Conservation (phyloP, 148 eudicot species). For the Rhododendron williamsianum region DNA sequence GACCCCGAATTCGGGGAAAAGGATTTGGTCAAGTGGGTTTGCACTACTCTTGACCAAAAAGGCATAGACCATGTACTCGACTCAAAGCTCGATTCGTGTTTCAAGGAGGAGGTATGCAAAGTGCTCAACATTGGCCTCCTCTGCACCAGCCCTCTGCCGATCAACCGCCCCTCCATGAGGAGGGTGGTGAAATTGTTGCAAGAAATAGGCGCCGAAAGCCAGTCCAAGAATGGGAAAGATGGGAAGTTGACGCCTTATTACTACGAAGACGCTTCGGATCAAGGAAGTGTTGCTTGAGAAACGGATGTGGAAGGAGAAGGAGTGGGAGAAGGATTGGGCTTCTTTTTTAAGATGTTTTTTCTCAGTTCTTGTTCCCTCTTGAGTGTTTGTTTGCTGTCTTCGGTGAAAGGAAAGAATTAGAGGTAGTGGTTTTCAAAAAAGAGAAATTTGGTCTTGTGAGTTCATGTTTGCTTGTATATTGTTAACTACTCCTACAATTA, state of each 20-base stretch:
- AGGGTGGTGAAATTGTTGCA: constrained; percentile 80
- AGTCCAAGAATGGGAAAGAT: constrained; percentile 36
- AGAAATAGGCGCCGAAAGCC: constrained; percentile 51
- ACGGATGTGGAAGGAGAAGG: neutral
- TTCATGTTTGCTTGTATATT: constrained; percentile 5
- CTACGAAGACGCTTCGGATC: constrained; percentile 74
- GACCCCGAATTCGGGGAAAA: constrained; percentile 93
- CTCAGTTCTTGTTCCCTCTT: neutral
- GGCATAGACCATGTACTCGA: constrained; percentile 72
- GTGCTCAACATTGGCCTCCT: constrained; percentile 76
- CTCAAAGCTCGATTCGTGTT: constrained; percentile 68
- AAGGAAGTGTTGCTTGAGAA: constrained; percentile 66
- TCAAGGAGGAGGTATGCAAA: constrained; percentile 73
- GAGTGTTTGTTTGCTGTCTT: neutral
- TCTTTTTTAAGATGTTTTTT: neutral
- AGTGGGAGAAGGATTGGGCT: neutral
- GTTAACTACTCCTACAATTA: neutral
- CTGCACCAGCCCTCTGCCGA: constrained; percentile 84
- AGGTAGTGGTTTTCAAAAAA: neutral
- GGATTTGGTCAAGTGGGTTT: constrained; percentile 96
- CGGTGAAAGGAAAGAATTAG: constrained; percentile 5
- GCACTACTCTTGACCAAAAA: constrained; percentile 77
- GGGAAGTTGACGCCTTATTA: constrained; percentile 88
- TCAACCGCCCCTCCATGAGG: constrained; percentile 90
- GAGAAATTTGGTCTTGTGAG: neutral